phyloP scores from a whole-genome alignment of 73 alveolate species.

The Paraurostyla sp. region DNA sequence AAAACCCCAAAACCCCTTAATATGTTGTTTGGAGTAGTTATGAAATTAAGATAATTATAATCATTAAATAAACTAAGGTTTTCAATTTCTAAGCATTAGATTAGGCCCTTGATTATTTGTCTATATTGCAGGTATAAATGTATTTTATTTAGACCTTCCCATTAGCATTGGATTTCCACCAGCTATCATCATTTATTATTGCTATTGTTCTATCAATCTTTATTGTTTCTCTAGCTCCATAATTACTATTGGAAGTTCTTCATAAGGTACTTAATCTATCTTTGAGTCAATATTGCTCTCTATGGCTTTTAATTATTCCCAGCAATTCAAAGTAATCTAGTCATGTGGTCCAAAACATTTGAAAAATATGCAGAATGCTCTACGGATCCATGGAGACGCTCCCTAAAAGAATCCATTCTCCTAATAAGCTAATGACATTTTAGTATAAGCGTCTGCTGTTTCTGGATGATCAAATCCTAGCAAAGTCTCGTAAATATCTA shows the following conservation, averaged over 20 bases:
- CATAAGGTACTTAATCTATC: constrained; percentile 45
- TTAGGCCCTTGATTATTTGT: no score
- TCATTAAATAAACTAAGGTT: no score
- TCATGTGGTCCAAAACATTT: constrained; percentile 74
- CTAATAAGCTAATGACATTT: constrained; percentile 70
- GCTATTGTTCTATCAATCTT: not conserved
- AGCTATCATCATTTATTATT: not conserved
- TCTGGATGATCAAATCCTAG: constrained; percentile 79
- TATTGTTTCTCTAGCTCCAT: constrained; percentile 37
- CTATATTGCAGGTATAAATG: no score
- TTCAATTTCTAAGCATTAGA: no score
- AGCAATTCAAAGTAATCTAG: constrained; percentile 29
- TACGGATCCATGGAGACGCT: constrained; percentile 71
- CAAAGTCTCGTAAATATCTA: constrained; percentile 65
- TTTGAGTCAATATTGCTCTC: constrained; percentile 65
- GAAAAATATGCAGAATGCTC: constrained; percentile 64
- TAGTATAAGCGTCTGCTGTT: constrained; percentile 67
- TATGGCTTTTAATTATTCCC: constrained; percentile 41
- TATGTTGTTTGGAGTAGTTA: not conserved
- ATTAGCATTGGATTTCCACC: no score
- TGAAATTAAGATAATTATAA: no score
- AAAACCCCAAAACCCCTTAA: not conserved
- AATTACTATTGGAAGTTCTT: constrained; percentile 32
- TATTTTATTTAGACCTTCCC: no score
- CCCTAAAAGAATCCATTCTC: constrained; percentile 72